These are phyloP conservation scores for Metschnikowia kofuensis DNA, from an alignment of 805 yeast genomes.

Conservation along the genomic window DNA sequence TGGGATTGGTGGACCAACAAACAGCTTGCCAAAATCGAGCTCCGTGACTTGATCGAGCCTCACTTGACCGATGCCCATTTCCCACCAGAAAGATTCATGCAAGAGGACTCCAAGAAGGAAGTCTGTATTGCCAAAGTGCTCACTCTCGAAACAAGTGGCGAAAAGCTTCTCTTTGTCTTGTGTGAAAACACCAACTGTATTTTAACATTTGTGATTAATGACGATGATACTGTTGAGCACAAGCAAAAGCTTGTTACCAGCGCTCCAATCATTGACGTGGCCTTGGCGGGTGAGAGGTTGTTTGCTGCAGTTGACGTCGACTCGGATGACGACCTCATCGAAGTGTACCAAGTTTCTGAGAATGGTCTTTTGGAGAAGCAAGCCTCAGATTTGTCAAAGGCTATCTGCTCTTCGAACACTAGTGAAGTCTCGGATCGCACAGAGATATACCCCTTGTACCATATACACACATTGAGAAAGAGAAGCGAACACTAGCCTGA, in stretches of 20 bases:
- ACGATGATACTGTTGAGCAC: slow-evolving; percentile 25
- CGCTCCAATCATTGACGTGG: slow-evolving; percentile 28
- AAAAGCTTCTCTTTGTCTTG: slow-evolving; percentile 40
- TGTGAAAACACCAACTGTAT: slow-evolving; percentile 52
- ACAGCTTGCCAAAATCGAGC: slow-evolving; percentile 47
- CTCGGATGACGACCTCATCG: slow-evolving; percentile 24
- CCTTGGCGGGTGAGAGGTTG: slow-evolving; percentile 17
- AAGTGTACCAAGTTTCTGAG: slow-evolving; percentile 20
- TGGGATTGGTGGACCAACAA: slow-evolving; percentile 74
- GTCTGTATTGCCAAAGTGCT: slow-evolving; percentile 47
- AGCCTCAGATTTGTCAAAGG: slow-evolving; percentile 15
- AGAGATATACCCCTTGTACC: slow-evolving; percentile 49
- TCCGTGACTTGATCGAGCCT: slow-evolving; percentile 37
- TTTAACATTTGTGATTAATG: slow-evolving; percentile 32
- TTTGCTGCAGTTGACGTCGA: slow-evolving; percentile 34
- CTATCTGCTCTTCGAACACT: slow-evolving; percentile 26
- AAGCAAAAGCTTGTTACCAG: slow-evolving; percentile 28
- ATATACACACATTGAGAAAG: slow-evolving; percentile 50
- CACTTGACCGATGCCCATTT: slow-evolving; percentile 55
- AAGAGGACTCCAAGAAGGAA: slow-evolving; percentile 50
- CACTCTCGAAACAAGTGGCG: slow-evolving; percentile 24
- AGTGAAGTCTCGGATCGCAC: slow-evolving; percentile 33
- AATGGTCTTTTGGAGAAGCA: slow-evolving; percentile 16
- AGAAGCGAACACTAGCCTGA: slow-evolving; percentile 54
- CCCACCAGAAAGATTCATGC: slow-evolving; percentile 64